phyloP scores from a whole-genome alignment of 1,284 basidiomycete species.

The Cutaneotrichosporon curvatum region DNA sequence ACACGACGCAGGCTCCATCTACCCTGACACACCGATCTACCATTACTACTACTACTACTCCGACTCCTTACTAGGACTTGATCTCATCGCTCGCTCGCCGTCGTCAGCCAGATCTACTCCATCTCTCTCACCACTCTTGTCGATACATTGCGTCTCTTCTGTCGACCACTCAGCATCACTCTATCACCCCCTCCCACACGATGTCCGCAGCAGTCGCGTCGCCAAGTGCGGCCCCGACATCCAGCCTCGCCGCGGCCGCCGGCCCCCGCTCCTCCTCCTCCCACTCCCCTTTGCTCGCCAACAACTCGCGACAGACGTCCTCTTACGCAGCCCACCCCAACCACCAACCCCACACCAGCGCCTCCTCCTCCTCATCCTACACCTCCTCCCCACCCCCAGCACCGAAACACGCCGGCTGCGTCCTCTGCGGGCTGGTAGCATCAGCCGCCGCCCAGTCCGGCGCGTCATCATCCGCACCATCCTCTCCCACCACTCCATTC shows the following conservation, averaged over 20 bases:
- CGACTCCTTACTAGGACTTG: too few relatives aligned
- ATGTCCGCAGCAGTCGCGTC: too few relatives aligned
- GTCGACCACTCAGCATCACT: too few relatives aligned
- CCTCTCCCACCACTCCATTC: constrained; percentile 2
- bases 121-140: too few relatives aligned
- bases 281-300: neutral
- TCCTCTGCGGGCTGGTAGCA: constrained; percentile 28
- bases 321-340: neutral
- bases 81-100: too few relatives aligned
- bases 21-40: too few relatives aligned
- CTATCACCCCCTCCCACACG: too few relatives aligned
- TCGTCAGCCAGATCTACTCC: too few relatives aligned
- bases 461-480: constrained; percentile 1
- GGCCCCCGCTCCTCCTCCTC: neutral
- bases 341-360: neutral
- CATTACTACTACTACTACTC: too few relatives aligned
- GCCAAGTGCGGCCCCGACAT: neutral
- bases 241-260: neutral
- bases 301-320: neutral
- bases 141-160: too few relatives aligned
- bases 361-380: neutral
- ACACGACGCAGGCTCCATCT: too few relatives aligned
- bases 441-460: constrained; percentile 11
- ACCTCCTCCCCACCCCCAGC: neutral
- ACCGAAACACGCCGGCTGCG: constrained; percentile 24